Evolutionary conservation across 345 rosid genomes (phyloP), one percentile per base, ranked within the genome.

Genomic region (Geranium rotundifolium): DNA sequence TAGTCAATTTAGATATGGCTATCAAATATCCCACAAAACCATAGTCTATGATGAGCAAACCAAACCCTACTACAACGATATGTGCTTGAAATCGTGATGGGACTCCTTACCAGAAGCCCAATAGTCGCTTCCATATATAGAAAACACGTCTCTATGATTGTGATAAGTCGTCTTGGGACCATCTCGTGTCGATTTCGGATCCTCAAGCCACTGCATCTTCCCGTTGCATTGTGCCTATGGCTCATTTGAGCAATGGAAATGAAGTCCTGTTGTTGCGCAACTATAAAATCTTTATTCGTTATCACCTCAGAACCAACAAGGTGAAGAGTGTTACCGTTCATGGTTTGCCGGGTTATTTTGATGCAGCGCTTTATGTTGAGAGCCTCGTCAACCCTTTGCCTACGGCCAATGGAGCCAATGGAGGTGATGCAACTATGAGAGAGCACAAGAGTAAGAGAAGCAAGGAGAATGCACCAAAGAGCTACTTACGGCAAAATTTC

Each of bases 331-430:
- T 10, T 12, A 50, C 6, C 6, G 12, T 50, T 10, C 55, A 17
- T 50, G 55, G 55, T 50, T 23, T 58, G 10, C 70, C 70, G 0
- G 64, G 60, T 34, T 67, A 64, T 0, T 67, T n/a, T n/a, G n/a
- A n/a, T n/a, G n/a, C n/a, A n/a, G n/a, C n/a, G n/a, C n/a, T n/a
- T n/a, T n/a, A n/a, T n/a, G n/a, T n/a, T n/a, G n/a, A n/a, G n/a
- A n/a, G n/a, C n/a, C n/a, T n/a, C n/a, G n/a, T n/a, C n/a, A n/a
- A n/a, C n/a, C n/a, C n/a, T n/a, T n/a, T n/a, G n/a, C n/a, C n/a
- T n/a, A n/a, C n/a, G n/a, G n/a, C n/a, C n/a, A n/a, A n/a, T n/a
- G n/a, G n/a, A n/a, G n/a, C n/a, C n/a, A n/a, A n/a, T n/a, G n/a
- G n/a, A n/a, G n/a, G n/a, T 60, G 60, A 64, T 17, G 5, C 2